These are phyloP conservation scores for Trichophyton verrucosum DNA, from an alignment of 2,329 filamentous ascomycete genomes.

Conservation along the genomic window DNA sequence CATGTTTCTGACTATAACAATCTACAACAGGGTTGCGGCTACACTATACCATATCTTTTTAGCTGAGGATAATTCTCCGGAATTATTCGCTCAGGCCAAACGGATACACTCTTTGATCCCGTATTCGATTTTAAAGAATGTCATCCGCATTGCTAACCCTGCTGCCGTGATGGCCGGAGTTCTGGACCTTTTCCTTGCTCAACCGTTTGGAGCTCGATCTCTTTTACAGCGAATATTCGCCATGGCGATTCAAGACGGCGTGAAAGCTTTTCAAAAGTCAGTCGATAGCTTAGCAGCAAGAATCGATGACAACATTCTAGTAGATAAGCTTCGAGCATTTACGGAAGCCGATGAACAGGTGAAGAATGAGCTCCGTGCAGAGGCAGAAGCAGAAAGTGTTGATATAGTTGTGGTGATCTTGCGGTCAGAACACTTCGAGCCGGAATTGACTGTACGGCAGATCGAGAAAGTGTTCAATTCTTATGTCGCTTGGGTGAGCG, in stretches of 20 bases:
- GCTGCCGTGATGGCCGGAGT: slow-evolving; percentile 95
- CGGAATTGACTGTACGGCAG: slow-evolving; percentile 59
- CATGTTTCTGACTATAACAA: background rate
- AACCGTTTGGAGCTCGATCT: slow-evolving; percentile 82
- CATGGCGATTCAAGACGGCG: slow-evolving; percentile 80
- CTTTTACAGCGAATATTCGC: slow-evolving; percentile 91
- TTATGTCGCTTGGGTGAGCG: slow-evolving; percentile 90
- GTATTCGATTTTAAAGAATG: slow-evolving; percentile 87
- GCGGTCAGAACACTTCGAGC: slow-evolving; percentile 62
- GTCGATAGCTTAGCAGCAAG: slow-evolving; percentile 67
- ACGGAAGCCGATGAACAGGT: slow-evolving; percentile 60
- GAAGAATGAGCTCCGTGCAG: slow-evolving; percentile 60
- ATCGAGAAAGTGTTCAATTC: slow-evolving; percentile 81
- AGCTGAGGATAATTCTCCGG: slow-evolving; percentile 94
- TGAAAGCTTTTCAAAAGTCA: slow-evolving; percentile 70
- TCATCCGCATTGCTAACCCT: slow-evolving; percentile 91
- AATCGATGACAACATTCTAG: slow-evolving; percentile 68
- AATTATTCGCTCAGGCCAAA: slow-evolving; percentile 87
- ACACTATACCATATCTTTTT: slow-evolving; percentile 96
- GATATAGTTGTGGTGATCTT: slow-evolving; percentile 80
- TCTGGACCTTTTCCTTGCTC: slow-evolving; percentile 86
- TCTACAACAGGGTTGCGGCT: slow-evolving; percentile 56
- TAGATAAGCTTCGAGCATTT: slow-evolving; percentile 70
- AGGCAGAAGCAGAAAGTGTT: slow-evolving; percentile 60
- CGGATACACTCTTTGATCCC: slow-evolving; percentile 90